A percentile compares a stretch with the other conserved stretches of the same genome.
These are phyloP conservation scores for Ustanciosporium gigantosporum DNA, from an alignment of 1,284 basidiomycete genomes.

Conservation along the genomic window DNA sequence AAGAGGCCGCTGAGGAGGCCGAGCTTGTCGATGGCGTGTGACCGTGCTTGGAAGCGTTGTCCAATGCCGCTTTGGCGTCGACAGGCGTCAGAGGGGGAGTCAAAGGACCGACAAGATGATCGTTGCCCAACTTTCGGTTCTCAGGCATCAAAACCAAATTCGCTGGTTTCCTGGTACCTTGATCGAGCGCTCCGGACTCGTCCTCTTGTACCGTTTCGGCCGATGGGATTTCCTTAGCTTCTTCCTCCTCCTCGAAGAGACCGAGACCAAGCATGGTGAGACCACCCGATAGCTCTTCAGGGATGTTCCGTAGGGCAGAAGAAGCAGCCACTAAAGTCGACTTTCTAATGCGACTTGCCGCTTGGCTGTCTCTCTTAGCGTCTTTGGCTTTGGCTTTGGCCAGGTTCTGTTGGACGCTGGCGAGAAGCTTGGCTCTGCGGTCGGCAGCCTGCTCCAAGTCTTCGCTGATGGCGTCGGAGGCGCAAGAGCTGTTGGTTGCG, in stretches of 20 bases:
- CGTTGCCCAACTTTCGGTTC: constrained; percentile 1
- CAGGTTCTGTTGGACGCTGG: constrained; percentile 35
- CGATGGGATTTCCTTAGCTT: constrained; percentile 1
- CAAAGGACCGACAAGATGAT: constrained; percentile 12
- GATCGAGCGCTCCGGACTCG: constrained; percentile 7
- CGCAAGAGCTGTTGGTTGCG: constrained; percentile 40
- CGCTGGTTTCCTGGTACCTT: constrained; percentile 17
- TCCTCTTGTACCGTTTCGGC: constrained; percentile 13
- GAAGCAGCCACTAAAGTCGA: constrained; percentile 12
- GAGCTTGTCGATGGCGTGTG: constrained; percentile 24
- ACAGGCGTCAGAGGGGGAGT: constrained; percentile 34
- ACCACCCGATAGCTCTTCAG: constrained; percentile 20
- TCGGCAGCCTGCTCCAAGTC: constrained; percentile 28
- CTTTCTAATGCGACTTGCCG: constrained; percentile 15
- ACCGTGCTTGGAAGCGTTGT: constrained; percentile 21
- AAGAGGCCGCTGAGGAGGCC: constrained; percentile 14
- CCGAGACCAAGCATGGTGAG: constrained; percentile 28
- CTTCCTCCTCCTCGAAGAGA: constrained; percentile 30
- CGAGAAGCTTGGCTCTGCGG: constrained; percentile 32
- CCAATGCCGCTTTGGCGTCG: constrained; percentile 5
- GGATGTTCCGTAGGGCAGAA: constrained; percentile 31
- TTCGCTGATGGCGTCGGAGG: constrained; percentile 36
- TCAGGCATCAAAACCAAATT: constrained; percentile 18
- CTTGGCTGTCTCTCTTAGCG: constrained; percentile 26
- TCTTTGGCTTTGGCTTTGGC: constrained; percentile 25